Evolutionary conservation across 352 stramenopile species (phyloP), one percentile per base, ranked within the genome.

Genomic region (Pythium periplocum): DNA sequence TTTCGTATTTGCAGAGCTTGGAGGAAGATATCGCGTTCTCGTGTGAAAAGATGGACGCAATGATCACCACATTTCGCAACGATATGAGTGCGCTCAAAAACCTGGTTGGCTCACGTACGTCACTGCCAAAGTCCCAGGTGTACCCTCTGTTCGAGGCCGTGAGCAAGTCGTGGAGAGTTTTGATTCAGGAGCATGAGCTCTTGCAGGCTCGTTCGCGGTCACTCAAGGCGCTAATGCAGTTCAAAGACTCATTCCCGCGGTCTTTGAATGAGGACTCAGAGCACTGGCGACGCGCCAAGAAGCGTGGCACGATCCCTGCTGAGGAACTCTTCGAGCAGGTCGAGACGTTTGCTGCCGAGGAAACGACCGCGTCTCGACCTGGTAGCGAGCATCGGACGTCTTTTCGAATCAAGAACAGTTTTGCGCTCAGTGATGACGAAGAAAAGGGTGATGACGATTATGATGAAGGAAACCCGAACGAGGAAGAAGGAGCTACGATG

Each of bases 71-170:
- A 31, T 90, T 95, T 61, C 68, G 83, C 26, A 77, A 58, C 48
- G 77, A 92, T 33, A 61, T 92, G 54, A 75, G 50, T 10, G 79
- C 79, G 33, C 66, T 90, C 48, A 81, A 87, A 64, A 87, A 69
- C 39, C 68, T 97, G n/a, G 87, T 98, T 1, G 86, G 86, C 10
- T 74, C 81, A 2, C 74, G 85, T 26, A 89, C 80, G 7, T 96
- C 87, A 33, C 70, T 98, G 53, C 89, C 90, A 31, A 98, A 98
- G 55, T 94, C 92, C 6, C 84, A 97, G 39, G 92, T 98, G 4
- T 98, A 98, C 57, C 93, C 93, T 31, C 84, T 97, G 12, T 98
- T 98, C 61, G 88, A 97, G 61, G 73, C 81, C 9, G 74, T 97
- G 2, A 87, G 86, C 4, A 73, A 70, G 57, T 85, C 89, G 0